Conservation (phyloP, 352 stramenopile species). For the Phytophthora sp. region DNA sequence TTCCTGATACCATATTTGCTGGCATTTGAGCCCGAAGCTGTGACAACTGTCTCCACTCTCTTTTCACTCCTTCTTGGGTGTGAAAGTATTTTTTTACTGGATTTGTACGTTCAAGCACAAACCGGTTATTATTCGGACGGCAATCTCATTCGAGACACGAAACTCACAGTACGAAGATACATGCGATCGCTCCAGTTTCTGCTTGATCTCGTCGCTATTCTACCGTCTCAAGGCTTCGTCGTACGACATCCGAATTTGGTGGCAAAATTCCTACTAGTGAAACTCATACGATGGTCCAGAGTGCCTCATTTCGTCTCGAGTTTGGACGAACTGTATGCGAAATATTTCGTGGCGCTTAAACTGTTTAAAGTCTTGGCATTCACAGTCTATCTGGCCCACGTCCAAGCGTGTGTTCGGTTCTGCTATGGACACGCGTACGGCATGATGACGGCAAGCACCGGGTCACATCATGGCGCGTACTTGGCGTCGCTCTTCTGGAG, state of each 20-base stretch:
- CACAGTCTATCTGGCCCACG: slow-evolving; percentile 61
- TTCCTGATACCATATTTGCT: slow-evolving; percentile 68
- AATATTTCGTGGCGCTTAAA: slow-evolving; percentile 59
- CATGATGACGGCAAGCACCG: slow-evolving; percentile 1
- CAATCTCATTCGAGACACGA: slow-evolving; percentile 55
- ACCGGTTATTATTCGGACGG: slow-evolving; percentile 69
- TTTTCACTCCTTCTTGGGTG: slow-evolving; percentile 31
- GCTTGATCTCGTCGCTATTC: slow-evolving; percentile 55
- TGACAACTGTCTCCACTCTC: slow-evolving; percentile 32
- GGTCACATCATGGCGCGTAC: slow-evolving; percentile 33
- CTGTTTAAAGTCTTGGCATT: slow-evolving; percentile 52
- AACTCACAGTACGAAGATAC: slow-evolving; percentile 52
- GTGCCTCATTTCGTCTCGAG: slow-evolving; percentile 52
- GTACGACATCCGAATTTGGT: slow-evolving; percentile 11
- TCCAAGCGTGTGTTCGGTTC: slow-evolving; percentile 61
- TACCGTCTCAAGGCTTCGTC: slow-evolving; percentile 30
- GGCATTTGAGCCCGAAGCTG: slow-evolving; percentile 37
- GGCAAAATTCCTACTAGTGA: slow-evolving; percentile 38
- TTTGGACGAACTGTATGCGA: slow-evolving; percentile 68
- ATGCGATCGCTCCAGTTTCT: slow-evolving; percentile 50
- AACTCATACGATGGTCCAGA: slow-evolving; percentile 54
- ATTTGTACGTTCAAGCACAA: slow-evolving; percentile 65
- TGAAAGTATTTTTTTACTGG: slow-evolving; percentile 57
- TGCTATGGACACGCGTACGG: slow-evolving; percentile 48
- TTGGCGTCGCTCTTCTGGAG: slow-evolving; percentile 67